Base-by-base conservation (phyloP, 2,329 filamentous ascomycete genomes). In the Sarocladiaceae sp. region DNA sequence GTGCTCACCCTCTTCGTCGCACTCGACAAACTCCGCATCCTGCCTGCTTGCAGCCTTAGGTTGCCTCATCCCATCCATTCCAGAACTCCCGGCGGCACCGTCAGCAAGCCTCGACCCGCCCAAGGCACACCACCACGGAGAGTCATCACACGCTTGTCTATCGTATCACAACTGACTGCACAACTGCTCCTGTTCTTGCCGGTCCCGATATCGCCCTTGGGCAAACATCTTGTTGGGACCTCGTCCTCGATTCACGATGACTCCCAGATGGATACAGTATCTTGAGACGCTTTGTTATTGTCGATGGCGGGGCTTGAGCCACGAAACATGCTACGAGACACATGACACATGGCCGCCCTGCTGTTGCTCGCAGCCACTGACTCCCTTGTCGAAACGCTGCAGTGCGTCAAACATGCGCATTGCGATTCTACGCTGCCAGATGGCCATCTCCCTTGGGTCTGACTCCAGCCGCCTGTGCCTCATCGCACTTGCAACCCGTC, bases 281-380 rank as follows among this genome's bases (percentile, higher is more conserved):
- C 40, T 48, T 48, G 44, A 48, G 44, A 48, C 44, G 44, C 26
- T 33, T 48, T 48, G 44, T 48, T 48, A 20, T 48, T 33, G 44
- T 48, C 33, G 44, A 48, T 28, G 22, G 44, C 44, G 44, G 44
- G 28, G 44, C 28, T 48, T 17, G 22, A 17, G 4, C 44, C 26
- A 17, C 44, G 44, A 48, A 48, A 48, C 44, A 48, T 29, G 44
- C 6, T 28, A 48, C 44, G 26, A 29, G 44, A 48, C 44, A 48
- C 26, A 48, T 48, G 44, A 48, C 44, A 26, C 44, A 48, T 33
- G 44, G n/a, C 26, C 13, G 25, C n/a, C 26, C 37, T 13, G 12
- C 6, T 22, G 12, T 7, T 26, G 20, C 40, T n/a, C 6, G 20
- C 8, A 22, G 26, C 26, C 28, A n/a, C 44, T 8, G 15, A 10